Evolutionary conservation across 345 rosid species (phyloP).

Genomic region (Populus simonii): DNA sequence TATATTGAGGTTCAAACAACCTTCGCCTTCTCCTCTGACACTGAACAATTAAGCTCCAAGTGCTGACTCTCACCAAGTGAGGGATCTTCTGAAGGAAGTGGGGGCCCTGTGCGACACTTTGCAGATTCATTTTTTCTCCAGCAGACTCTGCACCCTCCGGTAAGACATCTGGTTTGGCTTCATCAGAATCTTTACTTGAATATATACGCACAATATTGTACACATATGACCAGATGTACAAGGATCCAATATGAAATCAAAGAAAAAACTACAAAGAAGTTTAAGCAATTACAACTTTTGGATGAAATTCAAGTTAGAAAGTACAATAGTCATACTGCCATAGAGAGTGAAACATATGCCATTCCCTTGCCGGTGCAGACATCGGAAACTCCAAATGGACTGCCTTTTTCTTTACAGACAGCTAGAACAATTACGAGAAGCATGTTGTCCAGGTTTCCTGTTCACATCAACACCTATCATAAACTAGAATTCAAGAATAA

Average conservation of each 20-base stretch:
- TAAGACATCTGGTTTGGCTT: not conserved
- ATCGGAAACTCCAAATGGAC: slow-evolving; percentile 35
- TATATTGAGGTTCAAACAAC: too few relatives aligned
- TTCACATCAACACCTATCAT: not conserved
- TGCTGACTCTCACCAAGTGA: too few relatives aligned
- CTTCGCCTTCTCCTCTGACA: too few relatives aligned
- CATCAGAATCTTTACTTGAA: slow-evolving; percentile 4
- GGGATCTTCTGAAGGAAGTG: slow-evolving; percentile 11
- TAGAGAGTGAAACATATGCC: slow-evolving; percentile 43
- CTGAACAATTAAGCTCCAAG: too few relatives aligned
- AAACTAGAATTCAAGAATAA: not conserved
- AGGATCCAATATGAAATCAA: slow-evolving; percentile 32
- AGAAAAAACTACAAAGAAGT: too few relatives aligned
- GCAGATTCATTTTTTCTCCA: not conserved
- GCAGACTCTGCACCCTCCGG: slow-evolving; percentile 9
- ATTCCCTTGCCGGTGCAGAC: slow-evolving; percentile 26
- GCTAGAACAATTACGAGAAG: slow-evolving; percentile 39
- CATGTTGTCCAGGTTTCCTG: slow-evolving; percentile 42
- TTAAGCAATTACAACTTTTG: too few relatives aligned
- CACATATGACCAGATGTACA: slow-evolving; percentile 39
- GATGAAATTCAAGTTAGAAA: too few relatives aligned
- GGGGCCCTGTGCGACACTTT: slow-evolving; percentile 15
- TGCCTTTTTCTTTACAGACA: slow-evolving; percentile 34
- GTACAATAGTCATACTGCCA: slow-evolving; percentile 31
- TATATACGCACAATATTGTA: slow-evolving; percentile 35